Evolutionary conservation across 2,329 filamentous ascomycete genomes (phyloP).

Genomic region (Teratosphaeria destructans): DNA sequence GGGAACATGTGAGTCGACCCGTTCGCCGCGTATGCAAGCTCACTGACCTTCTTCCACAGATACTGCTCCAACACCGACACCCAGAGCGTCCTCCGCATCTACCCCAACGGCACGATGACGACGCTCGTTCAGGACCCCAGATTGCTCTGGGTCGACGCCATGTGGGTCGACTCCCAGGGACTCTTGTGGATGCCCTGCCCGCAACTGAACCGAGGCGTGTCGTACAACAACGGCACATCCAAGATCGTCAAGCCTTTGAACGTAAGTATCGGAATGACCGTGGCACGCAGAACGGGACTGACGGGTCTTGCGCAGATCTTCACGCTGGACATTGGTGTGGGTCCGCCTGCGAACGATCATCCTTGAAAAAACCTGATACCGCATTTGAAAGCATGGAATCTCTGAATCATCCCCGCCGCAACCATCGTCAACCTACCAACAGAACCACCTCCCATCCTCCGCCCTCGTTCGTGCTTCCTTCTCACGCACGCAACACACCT

Average conservation of each 20-base stretch:
- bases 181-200: neutral
- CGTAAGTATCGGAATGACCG: neutral
- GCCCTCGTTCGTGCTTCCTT: no score
- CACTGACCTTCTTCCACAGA: neutral
- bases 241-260: neutral
- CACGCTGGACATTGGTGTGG: neutral
- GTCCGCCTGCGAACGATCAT: neutral
- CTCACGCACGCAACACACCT: no score
- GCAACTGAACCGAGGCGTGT: neutral
- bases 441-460: no score
- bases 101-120: conserved; percentile 19
- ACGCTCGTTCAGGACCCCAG: conserved; percentile 19
- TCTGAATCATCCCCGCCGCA: neutral
- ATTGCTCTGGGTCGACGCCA: conserved; percentile 23
- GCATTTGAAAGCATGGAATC: neutral
- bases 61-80: conserved; percentile 28
- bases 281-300: neutral
- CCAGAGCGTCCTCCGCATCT: conserved; percentile 18
- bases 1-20: conserved; percentile 21
- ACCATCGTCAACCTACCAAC: no score
- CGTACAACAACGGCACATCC: neutral
- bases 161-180: conserved; percentile 14
- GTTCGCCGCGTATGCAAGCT: neutral
- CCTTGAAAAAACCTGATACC: neutral
- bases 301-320: neutral